These are phyloP conservation scores for Russula sp. DNA, from an alignment of 768 basidiomycete genomes.

Conservation along the genomic window DNA sequence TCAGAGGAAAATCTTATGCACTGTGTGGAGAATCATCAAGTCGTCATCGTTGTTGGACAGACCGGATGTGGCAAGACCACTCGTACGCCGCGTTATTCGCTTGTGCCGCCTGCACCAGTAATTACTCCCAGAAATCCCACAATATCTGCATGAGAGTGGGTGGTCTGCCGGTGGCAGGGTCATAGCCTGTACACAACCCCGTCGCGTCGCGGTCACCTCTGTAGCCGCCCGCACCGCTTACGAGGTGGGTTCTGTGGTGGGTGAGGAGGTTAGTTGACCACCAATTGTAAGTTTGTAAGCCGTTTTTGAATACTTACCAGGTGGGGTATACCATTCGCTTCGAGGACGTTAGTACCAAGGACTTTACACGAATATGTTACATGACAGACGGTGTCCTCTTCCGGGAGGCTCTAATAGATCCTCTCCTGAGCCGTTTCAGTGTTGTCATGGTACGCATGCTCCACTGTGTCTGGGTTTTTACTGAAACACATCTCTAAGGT, in stretches of 20 bases:
- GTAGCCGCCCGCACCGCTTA: conserved; percentile 86
- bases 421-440: conserved; percentile 85
- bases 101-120: background rate
- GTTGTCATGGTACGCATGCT: conserved; percentile 76
- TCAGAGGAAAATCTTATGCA: conserved; percentile 75
- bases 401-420: conserved; percentile 88
- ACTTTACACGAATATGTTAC: conserved; percentile 85
- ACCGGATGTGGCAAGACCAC: conserved; percentile 98
- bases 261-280: conserved; percentile 63
- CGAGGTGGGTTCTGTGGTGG: conserved; percentile 85
- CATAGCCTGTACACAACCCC: conserved; percentile 89
- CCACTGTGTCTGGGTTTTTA: background rate
- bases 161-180: conserved; percentile 81
- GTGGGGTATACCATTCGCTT: conserved; percentile 98
- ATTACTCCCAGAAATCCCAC: conserved; percentile 70
- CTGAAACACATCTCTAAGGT: conserved; percentile 45
- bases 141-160: conserved; percentile 90
- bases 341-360: conserved; percentile 84
- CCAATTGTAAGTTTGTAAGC: conserved; percentile 88
- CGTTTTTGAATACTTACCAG: conserved; percentile 76
- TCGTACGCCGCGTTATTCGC: conserved; percentile 47
- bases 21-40: conserved; percentile 76
- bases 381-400: conserved; percentile 99
- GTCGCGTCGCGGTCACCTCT: conserved; percentile 91
- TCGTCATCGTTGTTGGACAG: conserved; percentile 86